Evolutionary conservation across 441 rosid species (phyloP).

Genomic region (Eruca vesicaria): DNA sequence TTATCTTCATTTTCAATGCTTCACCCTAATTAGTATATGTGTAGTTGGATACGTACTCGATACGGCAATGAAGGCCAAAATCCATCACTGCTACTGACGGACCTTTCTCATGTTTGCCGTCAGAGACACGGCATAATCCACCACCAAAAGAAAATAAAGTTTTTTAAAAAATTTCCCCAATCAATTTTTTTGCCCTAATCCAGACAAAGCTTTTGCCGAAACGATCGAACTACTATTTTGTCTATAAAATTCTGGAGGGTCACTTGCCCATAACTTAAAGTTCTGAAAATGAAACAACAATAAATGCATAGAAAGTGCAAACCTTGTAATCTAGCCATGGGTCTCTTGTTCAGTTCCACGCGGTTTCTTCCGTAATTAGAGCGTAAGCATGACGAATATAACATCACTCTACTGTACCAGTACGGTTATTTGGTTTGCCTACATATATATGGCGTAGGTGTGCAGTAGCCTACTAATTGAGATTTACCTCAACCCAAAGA

Average conservation of each 20-base stretch:
- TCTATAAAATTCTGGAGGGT: not conserved
- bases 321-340: conserved; percentile 5
- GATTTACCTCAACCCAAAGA: no score
- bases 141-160: conserved; percentile 4
- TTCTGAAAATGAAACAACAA: conserved; percentile 9
- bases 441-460: not conserved
- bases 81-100: conserved; percentile 4
- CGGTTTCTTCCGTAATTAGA: not conserved
- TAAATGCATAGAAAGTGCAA: conserved; percentile 14
- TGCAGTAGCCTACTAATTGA: no score
- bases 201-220: conserved; percentile 13
- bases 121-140: conserved; percentile 29
- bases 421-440: not conserved
- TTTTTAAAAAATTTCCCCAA: not conserved
- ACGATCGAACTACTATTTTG: not conserved
- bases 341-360: not conserved
- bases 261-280: not conserved
- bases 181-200: conserved; percentile 2
- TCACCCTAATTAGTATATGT: not conserved
- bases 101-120: conserved; percentile 22
- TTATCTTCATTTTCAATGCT: not conserved
- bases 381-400: not conserved
- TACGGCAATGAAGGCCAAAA: conserved; percentile 14
- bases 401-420: not conserved
- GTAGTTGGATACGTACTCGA: conserved; percentile 10